Evolutionary conservation across 2,329 filamentous ascomycete species (phyloP).

Genomic region (Byssoonygena ceratinophila): DNA sequence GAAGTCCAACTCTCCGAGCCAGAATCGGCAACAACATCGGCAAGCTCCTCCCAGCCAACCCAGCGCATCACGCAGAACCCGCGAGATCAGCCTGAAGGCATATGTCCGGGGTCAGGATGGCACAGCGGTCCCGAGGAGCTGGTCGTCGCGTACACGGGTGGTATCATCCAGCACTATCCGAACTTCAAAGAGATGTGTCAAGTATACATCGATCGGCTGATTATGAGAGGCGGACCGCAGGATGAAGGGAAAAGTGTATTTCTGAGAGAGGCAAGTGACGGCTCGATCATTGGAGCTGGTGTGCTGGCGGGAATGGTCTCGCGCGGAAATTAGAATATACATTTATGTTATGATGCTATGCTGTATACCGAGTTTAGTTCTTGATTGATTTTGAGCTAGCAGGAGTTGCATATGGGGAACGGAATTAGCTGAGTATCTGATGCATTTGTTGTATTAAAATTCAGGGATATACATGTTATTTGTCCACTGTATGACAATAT

Average conservation of each 20-base stretch:
- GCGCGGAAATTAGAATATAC: neutral
- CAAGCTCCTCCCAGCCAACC: neutral
- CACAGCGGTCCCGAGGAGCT: constrained; percentile 47
- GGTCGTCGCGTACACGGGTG: constrained; percentile 65
- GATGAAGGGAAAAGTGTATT: constrained; percentile 37
- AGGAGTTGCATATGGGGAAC: no score
- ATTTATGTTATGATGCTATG: neutral
- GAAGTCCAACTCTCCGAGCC: constrained; percentile 44
- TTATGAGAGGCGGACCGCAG: constrained; percentile 29
- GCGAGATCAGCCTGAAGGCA: neutral
- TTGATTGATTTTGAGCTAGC: neutral
- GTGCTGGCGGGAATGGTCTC: constrained; percentile 37
- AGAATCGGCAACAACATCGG: neutral
- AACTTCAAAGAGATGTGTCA: constrained; percentile 58
- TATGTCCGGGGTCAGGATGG: constrained; percentile 31
- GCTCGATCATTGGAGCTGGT: constrained; percentile 41
- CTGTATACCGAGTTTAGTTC: neutral
- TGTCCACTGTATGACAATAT: no score
- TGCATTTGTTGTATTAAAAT: no score
- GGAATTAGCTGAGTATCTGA: no score
- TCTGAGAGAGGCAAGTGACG: constrained; percentile 39
- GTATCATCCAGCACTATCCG: constrained; percentile 63
- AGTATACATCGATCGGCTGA: constrained; percentile 47
- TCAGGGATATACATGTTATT: no score
- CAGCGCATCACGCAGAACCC: neutral